These are phyloP conservation scores for Cyclotella cryptica DNA, from an alignment of 108 stramenopile genomes.

Conservation along the genomic window DNA sequence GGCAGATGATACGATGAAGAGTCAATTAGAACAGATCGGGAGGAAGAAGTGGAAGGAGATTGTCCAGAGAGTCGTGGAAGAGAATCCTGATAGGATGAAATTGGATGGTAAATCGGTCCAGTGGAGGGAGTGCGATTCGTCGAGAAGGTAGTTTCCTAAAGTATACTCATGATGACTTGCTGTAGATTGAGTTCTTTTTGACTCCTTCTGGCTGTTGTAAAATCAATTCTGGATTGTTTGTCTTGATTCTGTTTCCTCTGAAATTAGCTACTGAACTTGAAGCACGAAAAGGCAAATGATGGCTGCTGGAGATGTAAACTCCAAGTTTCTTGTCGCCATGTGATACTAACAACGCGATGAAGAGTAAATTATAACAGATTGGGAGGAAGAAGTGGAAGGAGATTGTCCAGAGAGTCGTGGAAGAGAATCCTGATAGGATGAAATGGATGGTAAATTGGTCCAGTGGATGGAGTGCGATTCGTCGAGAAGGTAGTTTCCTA, in stretches of 20 bases:
- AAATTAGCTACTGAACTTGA: too few species aligned
- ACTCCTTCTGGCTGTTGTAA: not conserved
- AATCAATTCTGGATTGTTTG: not conserved
- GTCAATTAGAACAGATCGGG: slow-evolving; percentile 5
- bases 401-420: slow-evolving; percentile 30
- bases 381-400: slow-evolving; percentile 1
- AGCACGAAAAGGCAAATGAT: not conserved
- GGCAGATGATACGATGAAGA: slow-evolving; percentile 24
- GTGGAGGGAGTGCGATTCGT: slow-evolving; percentile 24
- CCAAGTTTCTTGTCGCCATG: too few species aligned
- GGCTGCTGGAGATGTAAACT: too few species aligned
- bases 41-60: slow-evolving; percentile 1
- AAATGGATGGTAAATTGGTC: slow-evolving; percentile 50
- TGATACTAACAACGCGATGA: too few species aligned
- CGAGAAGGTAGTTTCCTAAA: too few species aligned
- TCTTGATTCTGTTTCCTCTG: too few species aligned
- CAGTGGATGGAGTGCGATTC: slow-evolving; percentile 22
- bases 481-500: too few species aligned
- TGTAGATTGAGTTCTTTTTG: slow-evolving; percentile 11
- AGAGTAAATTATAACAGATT: too few species aligned
- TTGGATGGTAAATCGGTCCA: slow-evolving; percentile 47
- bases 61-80: slow-evolving; percentile 33
- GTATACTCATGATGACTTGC: not conserved
- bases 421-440: slow-evolving; percentile 45
- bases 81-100: slow-evolving; percentile 45